Percentiles rank a stretch among this genome's conserved stretches.
Conservation (phyloP, 2,329 filamentous ascomycete genomes). For the Penicillium sp. region DNA sequence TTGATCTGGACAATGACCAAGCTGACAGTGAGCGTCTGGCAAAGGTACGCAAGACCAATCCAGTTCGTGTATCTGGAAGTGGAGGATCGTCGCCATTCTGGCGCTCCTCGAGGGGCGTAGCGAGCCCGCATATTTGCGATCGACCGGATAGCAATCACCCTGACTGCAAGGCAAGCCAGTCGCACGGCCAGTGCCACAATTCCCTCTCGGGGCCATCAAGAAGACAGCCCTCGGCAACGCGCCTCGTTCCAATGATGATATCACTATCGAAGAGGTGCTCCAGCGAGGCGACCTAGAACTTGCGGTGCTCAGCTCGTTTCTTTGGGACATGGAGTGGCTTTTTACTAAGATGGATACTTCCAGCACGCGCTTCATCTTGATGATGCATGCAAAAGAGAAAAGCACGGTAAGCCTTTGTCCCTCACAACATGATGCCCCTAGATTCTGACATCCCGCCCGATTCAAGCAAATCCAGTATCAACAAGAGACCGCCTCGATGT, state of each 20-base stretch:
- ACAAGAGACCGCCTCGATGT: constrained; percentile 40
- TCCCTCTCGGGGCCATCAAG: constrained; percentile 63
- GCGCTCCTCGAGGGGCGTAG: not conserved
- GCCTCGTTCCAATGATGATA: constrained; percentile 61
- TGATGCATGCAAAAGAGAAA: constrained; percentile 57
- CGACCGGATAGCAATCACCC: constrained; percentile 4
- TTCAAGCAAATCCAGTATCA: constrained; percentile 36
- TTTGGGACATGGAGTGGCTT: constrained; percentile 79
- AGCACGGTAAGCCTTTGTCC: constrained; percentile 30
- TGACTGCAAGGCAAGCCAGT: constrained; percentile 8
- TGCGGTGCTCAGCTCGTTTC: constrained; percentile 78
- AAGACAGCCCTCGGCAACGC: constrained; percentile 71
- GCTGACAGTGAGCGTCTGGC: constrained; percentile 54
- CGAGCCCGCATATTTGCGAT: not conserved
- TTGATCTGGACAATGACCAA: not conserved
- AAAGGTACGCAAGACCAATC: constrained; percentile 21
- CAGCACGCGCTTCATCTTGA: constrained; percentile 58
- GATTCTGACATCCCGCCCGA: not conserved
- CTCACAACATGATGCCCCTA: not conserved
- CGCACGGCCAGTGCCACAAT: constrained; percentile 37
- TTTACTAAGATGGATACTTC: constrained; percentile 61
- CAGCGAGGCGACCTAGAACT: constrained; percentile 66
- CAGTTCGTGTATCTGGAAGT: not conserved
- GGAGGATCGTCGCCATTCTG: not conserved
- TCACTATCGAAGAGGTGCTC: constrained; percentile 82